Base-by-base conservation (phyloP, 805 yeast genomes). In the Komagataella kurtzmanii region DNA sequence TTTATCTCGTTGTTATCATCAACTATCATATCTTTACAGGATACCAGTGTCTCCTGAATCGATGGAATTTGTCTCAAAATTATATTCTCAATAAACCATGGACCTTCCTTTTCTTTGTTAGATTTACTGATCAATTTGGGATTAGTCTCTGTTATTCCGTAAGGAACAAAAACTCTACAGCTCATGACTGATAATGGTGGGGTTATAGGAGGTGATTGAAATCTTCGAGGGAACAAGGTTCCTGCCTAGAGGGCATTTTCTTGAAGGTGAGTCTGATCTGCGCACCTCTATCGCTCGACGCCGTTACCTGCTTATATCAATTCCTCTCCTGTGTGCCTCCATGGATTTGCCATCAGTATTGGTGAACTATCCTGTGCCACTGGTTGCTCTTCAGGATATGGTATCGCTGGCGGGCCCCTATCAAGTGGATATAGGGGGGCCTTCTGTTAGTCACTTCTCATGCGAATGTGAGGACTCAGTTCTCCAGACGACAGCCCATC, bases 21-120 rank as follows among this genome's bases (percentile, higher is more conserved):
- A 48, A 61, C 62, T 2, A 77, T 56, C 53, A 69, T 60, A 3
- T 65, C 66, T 1, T 74, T 56, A 54, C 81, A 76, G 19, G 62
- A 59, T 18, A 58, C 57, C 14, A 78, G 63, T 8, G 72, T 70
- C 43, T 76, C 81, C 24, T 66, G 60, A 1, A 78, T 61, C 21
- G 67, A 64, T 5, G 80, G 80, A 19, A 77, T 52, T 52, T 72
- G 76, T 0, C 81, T 79, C 46, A 66, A 62, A 17, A 76, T 69
- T 24, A 79, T 66, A 51, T 72, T 70, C 30, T 68, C 57, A 24
- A 79, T 67, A 51, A 79, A 62, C 83, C 83, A 74, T 45, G 58
- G 47, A 47, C 71, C 65, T 55, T 79, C 75, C 19, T 54, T 54
- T 18, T 48, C 44, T 2, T 55, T 23, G 21, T 58, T 58, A 7